phyloP scores from a whole-genome alignment of 495 filamentous ascomycete genomes.

The Penicillium alfredii region DNA sequence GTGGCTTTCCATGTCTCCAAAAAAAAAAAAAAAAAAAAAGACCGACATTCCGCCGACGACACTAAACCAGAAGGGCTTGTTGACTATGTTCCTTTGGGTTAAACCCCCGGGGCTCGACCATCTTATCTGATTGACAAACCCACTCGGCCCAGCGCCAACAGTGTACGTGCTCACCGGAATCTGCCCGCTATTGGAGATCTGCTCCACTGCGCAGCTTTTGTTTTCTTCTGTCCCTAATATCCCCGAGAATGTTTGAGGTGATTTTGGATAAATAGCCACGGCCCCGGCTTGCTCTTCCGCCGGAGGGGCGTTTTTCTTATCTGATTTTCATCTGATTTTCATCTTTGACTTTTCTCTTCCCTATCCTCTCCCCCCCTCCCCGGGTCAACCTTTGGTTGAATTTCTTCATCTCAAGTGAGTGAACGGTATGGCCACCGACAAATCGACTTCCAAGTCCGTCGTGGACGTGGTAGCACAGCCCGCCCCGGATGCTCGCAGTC shows the following conservation, averaged over 20 bases:
- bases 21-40: no score
- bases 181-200: constrained; percentile 14
- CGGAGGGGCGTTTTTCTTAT: no score
- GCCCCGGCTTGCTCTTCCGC: no score
- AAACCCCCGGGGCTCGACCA: background rate
- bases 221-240: no score
- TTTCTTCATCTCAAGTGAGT: no score
- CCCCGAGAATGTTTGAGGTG: no score
- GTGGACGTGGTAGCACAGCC: constrained; percentile 8
- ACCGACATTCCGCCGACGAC: constrained; percentile 2
- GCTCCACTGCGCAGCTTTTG: constrained; percentile 1
- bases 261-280: no score
- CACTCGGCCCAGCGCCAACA: background rate
- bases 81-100: background rate
- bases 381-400: no score
- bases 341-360: no score
- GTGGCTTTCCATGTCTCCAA: no score
- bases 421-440: constrained; percentile 15
- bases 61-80: background rate
- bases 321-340: no score
- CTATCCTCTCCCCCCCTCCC: no score
- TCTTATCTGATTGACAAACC: constrained; percentile 5
- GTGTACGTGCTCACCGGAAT: constrained; percentile 8
- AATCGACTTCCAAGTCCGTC: constrained; percentile 9
- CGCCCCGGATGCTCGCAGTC: background rate